These are phyloP conservation scores for Magnaporthiopsis rhizophila DNA, from an alignment of 2,329 filamentous ascomycete genomes.

Conservation along the genomic window DNA sequence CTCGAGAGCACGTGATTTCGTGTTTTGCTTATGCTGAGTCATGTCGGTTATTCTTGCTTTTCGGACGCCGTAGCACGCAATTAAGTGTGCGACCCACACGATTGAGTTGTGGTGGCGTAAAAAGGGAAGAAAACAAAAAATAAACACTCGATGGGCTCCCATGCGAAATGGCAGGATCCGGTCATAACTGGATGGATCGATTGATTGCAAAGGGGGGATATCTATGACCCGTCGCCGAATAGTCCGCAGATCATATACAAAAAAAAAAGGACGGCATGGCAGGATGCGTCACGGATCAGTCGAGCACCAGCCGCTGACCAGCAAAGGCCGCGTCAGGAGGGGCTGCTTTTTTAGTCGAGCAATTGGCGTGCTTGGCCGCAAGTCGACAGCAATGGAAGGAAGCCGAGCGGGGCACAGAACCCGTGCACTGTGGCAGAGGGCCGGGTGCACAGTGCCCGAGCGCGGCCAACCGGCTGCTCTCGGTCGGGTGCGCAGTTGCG, in stretches of 20 bases:
- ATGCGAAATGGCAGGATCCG: too few species aligned
- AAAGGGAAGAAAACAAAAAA: too few species aligned
- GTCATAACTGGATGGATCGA: too few species aligned
- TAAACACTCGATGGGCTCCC: too few species aligned
- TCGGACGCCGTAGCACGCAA: not conserved
- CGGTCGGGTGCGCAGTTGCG: not conserved
- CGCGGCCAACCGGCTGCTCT: not conserved
- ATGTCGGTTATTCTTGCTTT: not conserved
- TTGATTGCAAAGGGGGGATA: too few species aligned
- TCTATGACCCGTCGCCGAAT: too few species aligned
- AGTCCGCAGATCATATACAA: not conserved
- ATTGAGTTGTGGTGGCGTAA: too few species aligned
- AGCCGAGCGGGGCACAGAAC: not conserved
- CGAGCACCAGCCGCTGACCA: not conserved
- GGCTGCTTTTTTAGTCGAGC: not conserved
- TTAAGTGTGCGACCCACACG: not conserved
- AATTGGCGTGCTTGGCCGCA: not conserved
- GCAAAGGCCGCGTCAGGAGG: conserved; percentile 3
- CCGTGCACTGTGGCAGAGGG: not conserved
- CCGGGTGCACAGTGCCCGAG: not conserved
- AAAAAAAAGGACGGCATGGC: not conserved
- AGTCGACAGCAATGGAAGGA: not conserved
- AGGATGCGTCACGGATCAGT: not conserved
- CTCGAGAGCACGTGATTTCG: not conserved
- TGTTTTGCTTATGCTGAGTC: not conserved